Evolutionary conservation across 495 filamentous ascomycete species (phyloP).

Genomic region (Xylaria palmicola): DNA sequence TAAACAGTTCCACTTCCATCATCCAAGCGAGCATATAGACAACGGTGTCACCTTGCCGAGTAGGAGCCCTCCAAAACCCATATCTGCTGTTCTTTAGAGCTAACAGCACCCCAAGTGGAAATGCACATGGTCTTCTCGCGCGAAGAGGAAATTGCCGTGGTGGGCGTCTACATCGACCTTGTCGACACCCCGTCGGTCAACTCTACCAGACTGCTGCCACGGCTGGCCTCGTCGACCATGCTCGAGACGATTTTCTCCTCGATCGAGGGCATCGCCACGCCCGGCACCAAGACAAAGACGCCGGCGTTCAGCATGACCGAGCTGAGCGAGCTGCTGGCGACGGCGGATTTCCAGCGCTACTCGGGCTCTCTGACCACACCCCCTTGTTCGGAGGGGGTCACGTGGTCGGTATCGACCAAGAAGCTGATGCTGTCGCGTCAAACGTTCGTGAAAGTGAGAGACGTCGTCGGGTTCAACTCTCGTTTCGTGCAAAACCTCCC

Average conservation of each 20-base stretch:
- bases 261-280: slow-evolving; percentile 50
- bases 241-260: slow-evolving; percentile 55
- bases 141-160: slow-evolving; percentile 49
- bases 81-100: neutral
- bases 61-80: slow-evolving; percentile 19
- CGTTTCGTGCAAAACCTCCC: slow-evolving; percentile 60
- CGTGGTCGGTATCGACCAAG: slow-evolving; percentile 55
- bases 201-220: slow-evolving; percentile 14
- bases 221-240: slow-evolving; percentile 40
- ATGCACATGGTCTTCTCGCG: slow-evolving; percentile 65
- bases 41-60: slow-evolving; percentile 41
- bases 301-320: slow-evolving; percentile 55
- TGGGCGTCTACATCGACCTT: slow-evolving; percentile 61
- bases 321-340: slow-evolving; percentile 50
- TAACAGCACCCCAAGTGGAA: slow-evolving; percentile 51
- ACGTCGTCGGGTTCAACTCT: slow-evolving; percentile 64
- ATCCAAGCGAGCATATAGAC: slow-evolving; percentile 65
- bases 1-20: slow-evolving; percentile 69
- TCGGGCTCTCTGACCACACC: slow-evolving; percentile 67
- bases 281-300: slow-evolving; percentile 56
- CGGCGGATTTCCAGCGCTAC: slow-evolving; percentile 54
- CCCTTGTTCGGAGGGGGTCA: slow-evolving; percentile 62
- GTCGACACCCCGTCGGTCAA: slow-evolving; percentile 29
- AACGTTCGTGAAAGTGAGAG: slow-evolving; percentile 55
- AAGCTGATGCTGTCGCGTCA: slow-evolving; percentile 52